Evolutionary conservation across 1,139 yeast species (phyloP), one percentile per base, ranked within the genome.

Genomic region (Protomyces arabidopsidicola): DNA sequence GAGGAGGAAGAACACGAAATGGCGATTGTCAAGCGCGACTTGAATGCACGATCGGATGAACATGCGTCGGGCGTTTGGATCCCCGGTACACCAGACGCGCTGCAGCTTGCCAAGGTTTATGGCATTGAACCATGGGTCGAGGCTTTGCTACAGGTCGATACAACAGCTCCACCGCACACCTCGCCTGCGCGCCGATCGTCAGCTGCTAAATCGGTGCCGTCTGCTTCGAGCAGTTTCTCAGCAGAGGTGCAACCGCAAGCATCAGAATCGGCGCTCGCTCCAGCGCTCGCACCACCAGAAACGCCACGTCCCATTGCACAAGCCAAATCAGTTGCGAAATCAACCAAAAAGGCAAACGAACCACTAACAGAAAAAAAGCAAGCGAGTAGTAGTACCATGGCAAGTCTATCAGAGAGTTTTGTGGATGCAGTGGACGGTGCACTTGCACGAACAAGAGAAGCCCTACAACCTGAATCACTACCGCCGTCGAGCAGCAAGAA

Each of bases 51-150:
- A 14, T 24, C 63, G 55, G 63, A 53, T 36, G 45, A 45, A 18
- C 45, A 59, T 38, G 62, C 63, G 12, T 53, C 65, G 12, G 65
- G 65, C 1, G 56, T 59, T 22, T 63, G 65, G 65, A 50, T 63
- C 50, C 56, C 56, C 3, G 60, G 56, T n/a, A 31, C 60, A 24
- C 60, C 58, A 16, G 65, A 63, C 36, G 65, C 65, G 14, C 55
- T 58, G n/a, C 45, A 55, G 1, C 31, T 63, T 38, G 64, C 63
- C 3, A 55, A 58, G 3, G 60, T 55, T 16, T 63, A 63, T 50
- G 65, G 65, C 48, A 63, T 63, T 24, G 38, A 38, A 9, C 52
- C 65, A 2, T 63, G 65, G 65, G 55, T 63, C 16, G 52, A 45
- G 59, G 60, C 53, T 6, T 53, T 63, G 52, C 48, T 63, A 22